Base-by-base conservation (phyloP, 2,329 filamentous ascomycete genomes). In the Fusarium lateritium region DNA sequence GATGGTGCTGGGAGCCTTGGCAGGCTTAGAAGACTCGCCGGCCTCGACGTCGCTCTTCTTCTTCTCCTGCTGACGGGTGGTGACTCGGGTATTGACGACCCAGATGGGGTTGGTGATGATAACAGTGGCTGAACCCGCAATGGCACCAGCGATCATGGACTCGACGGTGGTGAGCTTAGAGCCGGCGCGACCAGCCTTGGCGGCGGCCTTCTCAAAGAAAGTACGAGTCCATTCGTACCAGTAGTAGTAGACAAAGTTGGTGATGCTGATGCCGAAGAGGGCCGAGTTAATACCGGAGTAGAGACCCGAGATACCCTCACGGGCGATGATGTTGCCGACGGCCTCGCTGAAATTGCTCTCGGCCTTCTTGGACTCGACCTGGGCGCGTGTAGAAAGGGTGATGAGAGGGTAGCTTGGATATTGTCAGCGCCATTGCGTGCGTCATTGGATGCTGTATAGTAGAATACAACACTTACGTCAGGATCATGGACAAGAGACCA, bases 211-310 rank as follows among this genome's bases (percentile, higher is more conserved):
- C 79, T 93, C 94, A 83, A 98, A 98, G 78, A 92, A 92, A 51
- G 91, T 87, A 62, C 94, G 91, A 67, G 94, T 96, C 93, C 94
- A 99, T 84, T 99, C 96, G 82, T 98, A 99, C 95, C 93, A 99
- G 86, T 98, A 99, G 84, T 99, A 99, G 86, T 99, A 99, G 47
- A 99, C 95, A 79, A 99, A 99, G 85, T 99, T 99, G 75, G 96
- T 99, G 73, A 99, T 91, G 80, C 92, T 96, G 84, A 99, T 98
- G 79, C 96, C 96, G 80, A 99, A 98, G 45, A 99, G 86, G 52
- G 96, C 96, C 67, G 93, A 97, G 80, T 97, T 94, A 62, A 99
- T 89, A 42, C 96, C 96, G 8, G 96, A 91, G 79, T 98, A 99
- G 36, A 99, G 89, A 33, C 96, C 96, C 3, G 88, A 84, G 58